A percentile compares a stretch with the other conserved stretches of the same genome.
Conservation (phyloP, 352 stramenopile genomes). For the Globisporangium viniferum region DNA sequence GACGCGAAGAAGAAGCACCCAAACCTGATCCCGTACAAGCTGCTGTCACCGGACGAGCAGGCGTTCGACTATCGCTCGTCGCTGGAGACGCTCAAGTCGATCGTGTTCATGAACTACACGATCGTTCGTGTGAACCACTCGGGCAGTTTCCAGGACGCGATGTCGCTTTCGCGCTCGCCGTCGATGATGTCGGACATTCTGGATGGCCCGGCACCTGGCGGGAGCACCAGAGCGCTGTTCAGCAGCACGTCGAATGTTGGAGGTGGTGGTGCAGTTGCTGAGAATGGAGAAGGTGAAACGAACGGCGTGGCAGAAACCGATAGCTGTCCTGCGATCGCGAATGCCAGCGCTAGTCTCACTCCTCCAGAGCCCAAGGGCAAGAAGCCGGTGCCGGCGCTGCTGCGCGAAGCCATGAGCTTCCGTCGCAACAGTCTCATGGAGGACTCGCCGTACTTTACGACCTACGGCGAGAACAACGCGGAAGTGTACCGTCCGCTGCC, state of each 20-base stretch:
- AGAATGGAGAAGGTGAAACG: background rate
- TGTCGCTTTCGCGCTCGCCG: slow-evolving; percentile 56
- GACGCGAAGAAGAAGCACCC: slow-evolving; percentile 73
- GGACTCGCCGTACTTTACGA: slow-evolving; percentile 73
- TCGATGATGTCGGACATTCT: slow-evolving; percentile 57
- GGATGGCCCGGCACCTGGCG: background rate
- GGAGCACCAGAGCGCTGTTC: background rate
- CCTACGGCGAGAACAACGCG: slow-evolving; percentile 53
- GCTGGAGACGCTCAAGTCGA: slow-evolving; percentile 87
- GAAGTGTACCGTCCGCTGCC: slow-evolving; percentile 72
- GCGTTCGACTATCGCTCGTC: slow-evolving; percentile 83
- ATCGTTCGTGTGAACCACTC: slow-evolving; percentile 54
- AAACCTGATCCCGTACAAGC: slow-evolving; percentile 81
- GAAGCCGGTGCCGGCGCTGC: slow-evolving; percentile 55
- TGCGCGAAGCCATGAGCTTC: slow-evolving; percentile 75
- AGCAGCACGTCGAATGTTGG: background rate
- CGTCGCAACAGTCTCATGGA: slow-evolving; percentile 75
- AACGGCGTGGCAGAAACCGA: background rate
- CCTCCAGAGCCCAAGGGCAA: slow-evolving; percentile 25
- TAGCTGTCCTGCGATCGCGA: slow-evolving; percentile 6
- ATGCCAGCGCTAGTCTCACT: slow-evolving; percentile 20
- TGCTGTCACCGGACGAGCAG: slow-evolving; percentile 78
- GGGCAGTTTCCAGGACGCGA: slow-evolving; percentile 53
- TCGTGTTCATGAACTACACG: slow-evolving; percentile 86
- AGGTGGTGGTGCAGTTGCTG: background rate